Percentiles rank a stretch among this genome's conserved stretches.
Conservation (phyloP, 2,329 filamentous ascomycete genomes). For the Colletotrichum filicis region DNA sequence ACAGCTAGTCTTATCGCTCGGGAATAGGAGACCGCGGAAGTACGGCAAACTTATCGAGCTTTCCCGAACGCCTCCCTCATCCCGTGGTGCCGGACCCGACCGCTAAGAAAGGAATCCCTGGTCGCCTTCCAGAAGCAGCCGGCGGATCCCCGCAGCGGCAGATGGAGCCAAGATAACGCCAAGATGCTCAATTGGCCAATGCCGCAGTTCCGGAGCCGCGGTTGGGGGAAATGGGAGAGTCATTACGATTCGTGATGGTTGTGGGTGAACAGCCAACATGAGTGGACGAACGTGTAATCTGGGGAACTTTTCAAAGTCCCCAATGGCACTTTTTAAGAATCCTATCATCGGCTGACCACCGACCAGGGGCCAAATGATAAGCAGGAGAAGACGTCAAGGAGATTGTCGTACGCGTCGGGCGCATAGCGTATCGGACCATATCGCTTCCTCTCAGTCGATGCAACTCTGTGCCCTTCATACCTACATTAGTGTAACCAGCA, state of each 20-base stretch:
- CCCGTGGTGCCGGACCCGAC: conserved; percentile 7
- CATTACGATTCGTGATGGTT: not conserved
- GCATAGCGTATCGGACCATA: not conserved
- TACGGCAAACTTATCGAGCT: conserved; percentile 9
- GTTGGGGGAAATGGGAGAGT: not conserved
- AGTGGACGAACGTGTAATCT: not conserved
- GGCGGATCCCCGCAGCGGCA: conserved; percentile 11
- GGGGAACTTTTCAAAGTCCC: not conserved
- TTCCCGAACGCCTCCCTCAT: conserved; percentile 1
- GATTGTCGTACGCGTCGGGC: not conserved
- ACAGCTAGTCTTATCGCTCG: not conserved
- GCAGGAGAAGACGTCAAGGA: not conserved
- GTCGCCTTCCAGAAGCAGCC: conserved; percentile 1
- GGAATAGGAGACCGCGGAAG: not conserved
- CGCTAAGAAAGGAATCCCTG: conserved; percentile 11
- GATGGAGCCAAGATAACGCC: conserved; percentile 27
- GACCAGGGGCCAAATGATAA: not conserved
- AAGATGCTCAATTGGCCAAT: conserved; percentile 25
- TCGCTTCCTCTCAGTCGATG: not conserved
- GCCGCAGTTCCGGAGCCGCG: not conserved
- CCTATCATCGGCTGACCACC: not conserved
- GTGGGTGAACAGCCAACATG: not conserved
- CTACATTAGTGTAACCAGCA: not conserved
- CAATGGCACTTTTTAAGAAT: not conserved
- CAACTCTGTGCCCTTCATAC: not conserved